phyloP scores from a whole-genome alignment of 306 rosid species.

The Quillaja saponaria region DNA sequence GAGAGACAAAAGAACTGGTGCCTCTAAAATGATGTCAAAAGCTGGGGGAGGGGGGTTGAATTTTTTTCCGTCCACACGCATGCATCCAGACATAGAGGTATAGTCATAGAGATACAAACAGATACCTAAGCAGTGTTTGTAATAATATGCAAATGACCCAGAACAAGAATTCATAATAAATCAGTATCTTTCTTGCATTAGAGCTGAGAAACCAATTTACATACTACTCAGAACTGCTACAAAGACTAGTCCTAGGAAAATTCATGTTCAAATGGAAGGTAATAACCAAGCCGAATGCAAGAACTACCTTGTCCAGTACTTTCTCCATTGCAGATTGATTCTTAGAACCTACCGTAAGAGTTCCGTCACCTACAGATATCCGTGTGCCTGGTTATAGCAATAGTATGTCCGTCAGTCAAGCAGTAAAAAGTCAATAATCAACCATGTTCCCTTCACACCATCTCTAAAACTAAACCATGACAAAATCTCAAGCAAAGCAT shows the following conservation, averaged over 20 bases:
- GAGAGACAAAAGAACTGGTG: constrained; percentile 36
- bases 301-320: constrained; percentile 73
- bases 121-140: neutral
- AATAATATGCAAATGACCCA: constrained; percentile 10
- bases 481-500: constrained; percentile 10
- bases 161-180: constrained; percentile 2
- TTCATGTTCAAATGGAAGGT: constrained; percentile 1
- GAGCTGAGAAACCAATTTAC: constrained; percentile 7
- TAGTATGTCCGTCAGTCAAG: neutral
- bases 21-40: no score
- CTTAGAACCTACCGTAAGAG: constrained; percentile 81
- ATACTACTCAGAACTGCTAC: constrained; percentile 4
- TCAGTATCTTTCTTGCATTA: constrained; percentile 23
- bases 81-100: no score
- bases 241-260: constrained; percentile 9
- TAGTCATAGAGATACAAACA: constrained; percentile 4
- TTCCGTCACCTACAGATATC: constrained; percentile 81
- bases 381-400: constrained; percentile 69
- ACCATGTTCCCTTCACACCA: neutral
- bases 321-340: constrained; percentile 78
- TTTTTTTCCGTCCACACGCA: no score
- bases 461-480: constrained; percentile 2
- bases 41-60: no score
- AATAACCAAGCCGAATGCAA: constrained; percentile 21
- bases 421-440: neutral